Conservation (phyloP, 345 rosid species). For the Hibiscus mutabilis region DNA sequence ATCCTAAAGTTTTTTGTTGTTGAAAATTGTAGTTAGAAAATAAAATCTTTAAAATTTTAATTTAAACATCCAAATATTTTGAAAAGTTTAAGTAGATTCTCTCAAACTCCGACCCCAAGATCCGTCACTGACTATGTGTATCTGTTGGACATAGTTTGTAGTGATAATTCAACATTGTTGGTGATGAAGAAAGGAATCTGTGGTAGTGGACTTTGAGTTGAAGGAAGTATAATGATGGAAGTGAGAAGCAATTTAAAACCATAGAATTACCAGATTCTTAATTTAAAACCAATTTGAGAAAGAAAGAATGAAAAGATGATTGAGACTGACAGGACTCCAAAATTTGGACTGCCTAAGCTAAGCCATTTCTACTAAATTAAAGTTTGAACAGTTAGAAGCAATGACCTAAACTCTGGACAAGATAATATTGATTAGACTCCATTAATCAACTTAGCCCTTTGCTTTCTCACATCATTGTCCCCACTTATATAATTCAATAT, state of each 20-base stretch:
- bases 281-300: background rate
- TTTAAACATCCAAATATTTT: too few relatives aligned
- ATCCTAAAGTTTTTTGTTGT: too few relatives aligned
- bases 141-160: background rate
- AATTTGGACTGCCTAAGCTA: background rate
- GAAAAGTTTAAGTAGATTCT: too few relatives aligned
- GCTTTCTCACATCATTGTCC: background rate
- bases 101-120: too few relatives aligned
- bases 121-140: background rate
- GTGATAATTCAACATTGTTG: background rate
- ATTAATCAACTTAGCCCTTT: background rate
- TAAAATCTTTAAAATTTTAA: too few relatives aligned
- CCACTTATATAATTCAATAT: background rate
- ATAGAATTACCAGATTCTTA: background rate
- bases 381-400: background rate
- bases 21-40: too few relatives aligned
- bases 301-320: background rate
- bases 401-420: background rate
- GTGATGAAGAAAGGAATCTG: background rate
- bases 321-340: background rate
- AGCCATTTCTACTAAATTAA: too few relatives aligned
- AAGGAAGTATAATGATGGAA: background rate
- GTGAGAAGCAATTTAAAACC: background rate
- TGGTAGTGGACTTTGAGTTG: background rate
- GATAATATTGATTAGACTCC: background rate